Evolutionary conservation across 2,329 filamentous ascomycete species (phyloP).

Genomic region (Cercospora sp.): DNA sequence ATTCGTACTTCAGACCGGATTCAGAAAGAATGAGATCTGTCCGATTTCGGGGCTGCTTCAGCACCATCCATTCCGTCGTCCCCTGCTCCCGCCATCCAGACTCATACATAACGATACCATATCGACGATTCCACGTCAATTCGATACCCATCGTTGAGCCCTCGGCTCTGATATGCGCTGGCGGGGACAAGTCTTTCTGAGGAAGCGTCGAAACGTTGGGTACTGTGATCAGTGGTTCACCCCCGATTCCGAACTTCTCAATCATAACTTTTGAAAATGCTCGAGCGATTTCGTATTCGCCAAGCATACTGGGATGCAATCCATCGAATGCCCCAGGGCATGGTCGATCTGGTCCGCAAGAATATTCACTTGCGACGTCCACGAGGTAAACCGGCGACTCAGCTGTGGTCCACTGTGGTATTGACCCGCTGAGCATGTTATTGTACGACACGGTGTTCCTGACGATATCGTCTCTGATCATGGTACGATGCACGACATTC

Average conservation of each 20-base stretch:
- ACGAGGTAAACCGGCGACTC: conserved; percentile 40
- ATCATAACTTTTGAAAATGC: conserved; percentile 38
- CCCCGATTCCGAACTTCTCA: not conserved
- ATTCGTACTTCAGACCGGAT: conserved; percentile 2
- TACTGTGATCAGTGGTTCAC: not conserved
- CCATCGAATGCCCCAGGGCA: conserved; percentile 42
- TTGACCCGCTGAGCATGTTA: conserved; percentile 20
- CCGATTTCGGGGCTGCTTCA: not conserved
- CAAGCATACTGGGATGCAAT: conserved; percentile 45
- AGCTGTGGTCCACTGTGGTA: conserved; percentile 31
- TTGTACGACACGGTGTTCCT: conserved; percentile 27
- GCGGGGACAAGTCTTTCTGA: not conserved
- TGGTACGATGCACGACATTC: conserved; percentile 25
- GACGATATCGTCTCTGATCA: conserved; percentile 24
- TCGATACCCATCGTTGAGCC: conserved; percentile 1
- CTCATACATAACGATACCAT: conserved; percentile 7
- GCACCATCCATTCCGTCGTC: not conserved
- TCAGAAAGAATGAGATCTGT: not conserved
- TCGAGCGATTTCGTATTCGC: conserved; percentile 46
- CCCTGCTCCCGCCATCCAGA: not conserved
- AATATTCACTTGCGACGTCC: conserved; percentile 32
- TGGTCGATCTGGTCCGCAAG: conserved; percentile 36
- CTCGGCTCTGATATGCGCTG: conserved; percentile 1
- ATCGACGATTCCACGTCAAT: conserved; percentile 8
- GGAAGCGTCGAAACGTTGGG: not conserved